Percentiles rank a stretch among this genome's conserved stretches.
Conservation (phyloP, 176 grass and related monocot species). For the Phoenix dactylifera region DNA sequence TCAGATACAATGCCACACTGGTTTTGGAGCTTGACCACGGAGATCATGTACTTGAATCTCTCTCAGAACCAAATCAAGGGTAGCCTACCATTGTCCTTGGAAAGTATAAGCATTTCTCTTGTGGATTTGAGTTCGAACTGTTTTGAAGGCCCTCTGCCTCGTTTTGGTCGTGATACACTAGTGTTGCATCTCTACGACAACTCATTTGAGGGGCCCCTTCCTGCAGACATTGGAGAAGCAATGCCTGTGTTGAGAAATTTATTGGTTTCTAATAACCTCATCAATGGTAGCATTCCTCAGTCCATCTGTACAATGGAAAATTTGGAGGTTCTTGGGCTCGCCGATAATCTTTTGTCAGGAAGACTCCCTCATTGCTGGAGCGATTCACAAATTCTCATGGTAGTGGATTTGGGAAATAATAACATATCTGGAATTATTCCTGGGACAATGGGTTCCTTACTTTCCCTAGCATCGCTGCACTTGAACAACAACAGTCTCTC, state of each 20-base stretch:
- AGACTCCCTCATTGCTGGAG: background rate
- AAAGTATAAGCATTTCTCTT: slow-evolving; percentile 3
- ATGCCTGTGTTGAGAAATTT: background rate
- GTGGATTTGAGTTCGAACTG: background rate
- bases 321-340: slow-evolving; percentile 6
- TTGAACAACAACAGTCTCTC: too few relatives aligned
- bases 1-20: slow-evolving; percentile 5
- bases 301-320: slow-evolving; percentile 11
- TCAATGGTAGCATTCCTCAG: background rate
- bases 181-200: slow-evolving; percentile 15
- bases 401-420: too few relatives aligned
- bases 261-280: background rate
- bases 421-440: too few relatives aligned
- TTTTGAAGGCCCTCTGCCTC: background rate
- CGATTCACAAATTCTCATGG: too few relatives aligned
- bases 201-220: slow-evolving; percentile 5
- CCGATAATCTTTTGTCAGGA: slow-evolving; percentile 7
- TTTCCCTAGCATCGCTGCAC: too few relatives aligned
- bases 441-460: too few relatives aligned
- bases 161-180: slow-evolving; percentile 4
- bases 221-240: slow-evolving; percentile 4
- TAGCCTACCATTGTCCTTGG: slow-evolving; percentile 8
- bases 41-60: background rate
- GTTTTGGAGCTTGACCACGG: slow-evolving; percentile 1
- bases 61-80: slow-evolving; percentile 18